Evolutionary conservation across 2,329 filamentous ascomycete species (phyloP).

Genomic region (Elsinoe fawcettii): DNA sequence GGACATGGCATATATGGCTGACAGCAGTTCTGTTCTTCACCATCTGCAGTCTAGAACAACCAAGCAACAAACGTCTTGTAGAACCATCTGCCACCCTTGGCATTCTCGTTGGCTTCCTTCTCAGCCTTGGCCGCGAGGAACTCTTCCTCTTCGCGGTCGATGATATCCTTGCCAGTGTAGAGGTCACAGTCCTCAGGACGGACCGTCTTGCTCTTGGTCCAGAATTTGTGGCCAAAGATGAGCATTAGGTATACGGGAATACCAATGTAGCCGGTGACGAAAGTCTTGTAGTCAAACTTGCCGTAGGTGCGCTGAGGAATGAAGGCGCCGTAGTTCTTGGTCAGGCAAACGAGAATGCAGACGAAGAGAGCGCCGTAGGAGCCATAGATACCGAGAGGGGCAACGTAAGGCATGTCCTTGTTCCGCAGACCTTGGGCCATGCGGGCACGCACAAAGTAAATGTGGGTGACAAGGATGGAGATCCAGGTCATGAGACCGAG

Average conservation of each 20-base stretch:
- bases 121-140: slow-evolving; percentile 53
- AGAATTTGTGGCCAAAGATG: slow-evolving; percentile 60
- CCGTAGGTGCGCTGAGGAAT: slow-evolving; percentile 41
- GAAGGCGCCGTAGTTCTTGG: slow-evolving; percentile 77
- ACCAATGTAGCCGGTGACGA: slow-evolving; percentile 69
- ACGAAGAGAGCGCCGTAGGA: slow-evolving; percentile 61
- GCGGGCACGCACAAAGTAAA: slow-evolving; percentile 41
- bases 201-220: slow-evolving; percentile 48
- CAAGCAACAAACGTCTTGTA: slow-evolving; percentile 53
- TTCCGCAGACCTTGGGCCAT: slow-evolving; percentile 40
- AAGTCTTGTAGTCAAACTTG: slow-evolving; percentile 64
- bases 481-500: slow-evolving; percentile 42
- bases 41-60: slow-evolving; percentile 45
- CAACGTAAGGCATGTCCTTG: slow-evolving; percentile 45
- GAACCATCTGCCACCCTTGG: slow-evolving; percentile 41
- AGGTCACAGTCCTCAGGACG: slow-evolving; percentile 57
- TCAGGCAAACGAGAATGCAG: slow-evolving; percentile 65
- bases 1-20: not conserved
- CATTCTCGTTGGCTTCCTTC: slow-evolving; percentile 23
- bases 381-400: slow-evolving; percentile 64
- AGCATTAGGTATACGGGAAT: slow-evolving; percentile 66
- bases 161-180: slow-evolving; percentile 63
- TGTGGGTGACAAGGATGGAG: slow-evolving; percentile 42
- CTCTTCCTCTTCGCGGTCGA: slow-evolving; percentile 64
- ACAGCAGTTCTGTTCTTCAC: not conserved